Percentiles rank a stretch among this genome's conserved stretches.
phyloP scores from a whole-genome alignment of 139 green algal species.

The Tetraselmis striata region DNA sequence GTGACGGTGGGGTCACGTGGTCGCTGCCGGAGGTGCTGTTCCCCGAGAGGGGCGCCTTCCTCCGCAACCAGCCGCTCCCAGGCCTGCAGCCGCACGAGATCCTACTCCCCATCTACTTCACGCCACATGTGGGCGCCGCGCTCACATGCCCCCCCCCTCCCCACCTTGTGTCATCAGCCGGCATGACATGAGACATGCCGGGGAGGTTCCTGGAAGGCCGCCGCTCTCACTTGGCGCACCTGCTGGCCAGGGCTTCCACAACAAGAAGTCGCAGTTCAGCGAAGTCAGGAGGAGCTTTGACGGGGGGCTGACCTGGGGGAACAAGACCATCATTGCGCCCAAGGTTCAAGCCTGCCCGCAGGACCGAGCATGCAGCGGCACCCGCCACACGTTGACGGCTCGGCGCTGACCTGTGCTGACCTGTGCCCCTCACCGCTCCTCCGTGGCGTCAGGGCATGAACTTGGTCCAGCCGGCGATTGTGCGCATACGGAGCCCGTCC shows the following conservation, averaged over 20 bases:
- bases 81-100: not conserved
- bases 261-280: not conserved
- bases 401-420: not conserved
- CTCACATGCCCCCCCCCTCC: no score
- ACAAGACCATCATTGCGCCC: not conserved
- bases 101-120: slow-evolving; percentile 10
- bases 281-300: not conserved
- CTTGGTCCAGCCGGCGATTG: not conserved
- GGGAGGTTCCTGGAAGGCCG: no score
- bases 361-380: no score
- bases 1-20: not conserved
- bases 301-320: not conserved
- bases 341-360: no score
- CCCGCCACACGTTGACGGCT: no score
- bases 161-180: no score
- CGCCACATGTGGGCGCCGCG: no score
- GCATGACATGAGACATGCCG: no score
- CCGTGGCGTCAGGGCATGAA: not conserved
- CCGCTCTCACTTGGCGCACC: no score
- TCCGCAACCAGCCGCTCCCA: not conserved
- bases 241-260: not conserved
- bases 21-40: not conserved
- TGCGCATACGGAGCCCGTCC: not conserved
- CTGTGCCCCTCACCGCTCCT: no score
- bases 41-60: not conserved